A percentile compares a stretch with the other conserved stretches of the same genome.
Evolutionary conservation across 148 eudicot genomes (phyloP).

Genomic region (Rhododendron henanense): DNA sequence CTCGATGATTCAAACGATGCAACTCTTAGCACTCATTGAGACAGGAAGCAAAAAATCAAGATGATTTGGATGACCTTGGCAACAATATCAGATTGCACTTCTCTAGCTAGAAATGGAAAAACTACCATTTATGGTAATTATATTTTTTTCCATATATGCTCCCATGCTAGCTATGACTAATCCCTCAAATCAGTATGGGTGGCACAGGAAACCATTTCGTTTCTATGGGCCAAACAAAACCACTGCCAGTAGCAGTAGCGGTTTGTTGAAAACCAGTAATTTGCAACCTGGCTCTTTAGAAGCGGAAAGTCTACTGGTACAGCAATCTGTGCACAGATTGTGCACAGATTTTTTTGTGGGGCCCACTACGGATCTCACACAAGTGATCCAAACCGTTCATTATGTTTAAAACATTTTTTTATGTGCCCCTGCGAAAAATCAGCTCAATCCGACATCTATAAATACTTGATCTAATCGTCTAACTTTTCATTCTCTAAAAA

Average conservation of each 20-base stretch:
- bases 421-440: no score
- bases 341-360: no score
- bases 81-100: not conserved
- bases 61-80: not conserved
- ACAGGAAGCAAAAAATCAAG: not conserved
- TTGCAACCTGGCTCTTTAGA: not conserved
- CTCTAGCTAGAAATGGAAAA: not conserved
- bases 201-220: not conserved
- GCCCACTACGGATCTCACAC: no score
- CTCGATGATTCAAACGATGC: not conserved
- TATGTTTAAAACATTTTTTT: no score
- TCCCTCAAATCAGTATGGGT: not conserved
- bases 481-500: no score
- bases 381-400: no score
- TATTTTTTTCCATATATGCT: not conserved
- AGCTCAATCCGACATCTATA: no score
- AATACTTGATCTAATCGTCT: no score
- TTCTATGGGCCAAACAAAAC: conserved; percentile 17
- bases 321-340: no score
- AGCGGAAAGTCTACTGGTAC: no score
- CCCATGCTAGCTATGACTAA: not conserved
- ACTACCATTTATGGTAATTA: not conserved
- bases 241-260: not conserved
- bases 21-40: not conserved
- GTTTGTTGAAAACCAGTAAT: not conserved